Evolutionary conservation across 1,284 basidiomycete genomes (phyloP).

Genomic region (Neolentinus lepideus): DNA sequence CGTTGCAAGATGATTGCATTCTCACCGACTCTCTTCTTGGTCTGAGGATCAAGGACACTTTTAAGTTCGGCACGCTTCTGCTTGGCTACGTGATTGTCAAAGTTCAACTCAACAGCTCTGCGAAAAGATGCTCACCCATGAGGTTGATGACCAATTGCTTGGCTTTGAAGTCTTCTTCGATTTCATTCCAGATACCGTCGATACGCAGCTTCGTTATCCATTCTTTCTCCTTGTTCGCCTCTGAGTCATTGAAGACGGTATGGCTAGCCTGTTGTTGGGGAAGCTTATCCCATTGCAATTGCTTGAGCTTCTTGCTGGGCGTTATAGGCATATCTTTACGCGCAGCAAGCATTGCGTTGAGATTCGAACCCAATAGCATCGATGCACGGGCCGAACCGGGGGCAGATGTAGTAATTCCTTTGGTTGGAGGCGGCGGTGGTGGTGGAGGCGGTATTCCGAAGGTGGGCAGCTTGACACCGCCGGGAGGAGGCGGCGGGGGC

Average conservation of each 20-base stretch:
- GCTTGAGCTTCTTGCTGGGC: constrained; percentile 92
- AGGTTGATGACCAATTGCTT: constrained; percentile 87
- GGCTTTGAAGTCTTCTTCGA: constrained; percentile 98
- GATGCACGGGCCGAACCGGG: constrained; percentile 51
- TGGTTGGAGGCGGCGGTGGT: constrained; percentile 23
- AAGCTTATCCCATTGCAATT: constrained; percentile 98
- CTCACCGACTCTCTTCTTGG: constrained; percentile 86
- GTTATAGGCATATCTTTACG: constrained; percentile 86
- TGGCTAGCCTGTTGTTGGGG: constrained; percentile 77
- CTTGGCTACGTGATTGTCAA: constrained; percentile 38
- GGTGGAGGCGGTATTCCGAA: constrained; percentile 19
- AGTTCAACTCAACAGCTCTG: background rate
- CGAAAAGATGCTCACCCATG: constrained; percentile 44
- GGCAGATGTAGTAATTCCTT: constrained; percentile 36
- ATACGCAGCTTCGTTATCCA: constrained; percentile 74
- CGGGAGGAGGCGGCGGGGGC: constrained; percentile 21
- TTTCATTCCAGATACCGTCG: constrained; percentile 90
- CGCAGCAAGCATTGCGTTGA: constrained; percentile 45
- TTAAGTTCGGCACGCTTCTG: constrained; percentile 82
- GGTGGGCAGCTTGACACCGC: background rate
- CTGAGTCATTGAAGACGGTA: constrained; percentile 79
- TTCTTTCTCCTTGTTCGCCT: constrained; percentile 63
- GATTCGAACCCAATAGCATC: constrained; percentile 48
- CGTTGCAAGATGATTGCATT: constrained; percentile 8
- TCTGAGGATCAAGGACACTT: constrained; percentile 86